Conservation (phyloP, 2,329 filamentous ascomycete genomes). For the Diplodia sapinea region DNA sequence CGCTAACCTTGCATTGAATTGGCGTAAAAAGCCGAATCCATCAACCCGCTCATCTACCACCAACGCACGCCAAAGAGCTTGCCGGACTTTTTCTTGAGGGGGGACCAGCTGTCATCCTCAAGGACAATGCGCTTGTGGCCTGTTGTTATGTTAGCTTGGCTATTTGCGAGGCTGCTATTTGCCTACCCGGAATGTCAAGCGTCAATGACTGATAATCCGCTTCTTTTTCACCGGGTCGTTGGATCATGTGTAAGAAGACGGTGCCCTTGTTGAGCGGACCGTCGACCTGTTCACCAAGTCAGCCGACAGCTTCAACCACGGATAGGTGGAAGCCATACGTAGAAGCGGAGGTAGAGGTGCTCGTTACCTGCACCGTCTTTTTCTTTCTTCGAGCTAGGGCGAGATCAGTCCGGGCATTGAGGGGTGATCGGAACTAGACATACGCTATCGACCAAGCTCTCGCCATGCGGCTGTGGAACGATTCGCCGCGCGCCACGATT, state of each 20-base stretch:
- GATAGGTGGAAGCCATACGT: conserved; percentile 49
- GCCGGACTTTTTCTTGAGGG: conserved; percentile 16
- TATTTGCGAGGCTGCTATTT: conserved; percentile 34
- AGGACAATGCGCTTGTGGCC: conserved; percentile 28
- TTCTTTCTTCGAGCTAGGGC: conserved; percentile 63
- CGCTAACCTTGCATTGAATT: background rate
- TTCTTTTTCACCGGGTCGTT: conserved; percentile 66
- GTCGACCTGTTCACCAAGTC: conserved; percentile 63
- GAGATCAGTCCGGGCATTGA: conserved; percentile 16
- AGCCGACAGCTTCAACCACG: background rate
- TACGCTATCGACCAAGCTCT: conserved; percentile 49
- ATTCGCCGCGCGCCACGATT: conserved; percentile 81
- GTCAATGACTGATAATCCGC: conserved; percentile 82
- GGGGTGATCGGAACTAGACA: conserved; percentile 58
- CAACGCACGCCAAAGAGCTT: conserved; percentile 30
- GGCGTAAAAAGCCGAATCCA: background rate
- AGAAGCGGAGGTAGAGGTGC: conserved; percentile 82
- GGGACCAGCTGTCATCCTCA: conserved; percentile 20
- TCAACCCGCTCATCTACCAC: conserved; percentile 22
- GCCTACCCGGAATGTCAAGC: conserved; percentile 74
- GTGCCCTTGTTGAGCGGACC: conserved; percentile 76
- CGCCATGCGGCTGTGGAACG: conserved; percentile 82
- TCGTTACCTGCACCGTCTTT: conserved; percentile 77
- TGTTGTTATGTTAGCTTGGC: background rate
- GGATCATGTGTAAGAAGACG: conserved; percentile 79